Evolutionary conservation across 2,329 filamentous ascomycete species (phyloP).

Genomic region (Parascedosporium putredinis): DNA sequence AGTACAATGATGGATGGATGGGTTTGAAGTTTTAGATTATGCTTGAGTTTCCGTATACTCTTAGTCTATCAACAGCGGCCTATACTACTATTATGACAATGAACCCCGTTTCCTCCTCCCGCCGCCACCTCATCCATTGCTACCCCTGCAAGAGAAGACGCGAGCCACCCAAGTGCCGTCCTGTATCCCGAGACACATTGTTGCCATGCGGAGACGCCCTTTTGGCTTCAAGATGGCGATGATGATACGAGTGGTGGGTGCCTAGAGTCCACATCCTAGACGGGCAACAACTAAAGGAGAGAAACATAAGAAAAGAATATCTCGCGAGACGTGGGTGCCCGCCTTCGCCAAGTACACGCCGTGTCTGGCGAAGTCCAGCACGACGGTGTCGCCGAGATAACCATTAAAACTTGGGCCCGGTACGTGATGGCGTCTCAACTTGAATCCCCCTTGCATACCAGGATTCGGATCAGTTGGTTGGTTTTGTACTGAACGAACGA

Average conservation of each 20-base stretch:
- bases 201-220: no score
- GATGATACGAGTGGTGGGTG: no score
- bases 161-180: no score
- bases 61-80: neutral
- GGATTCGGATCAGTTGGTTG: no score
- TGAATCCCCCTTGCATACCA: neutral
- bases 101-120: neutral
- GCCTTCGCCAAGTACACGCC: neutral
- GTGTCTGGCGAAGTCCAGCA: neutral
- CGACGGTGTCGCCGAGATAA: neutral
- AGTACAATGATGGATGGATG: neutral
- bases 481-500: no score
- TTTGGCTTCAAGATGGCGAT: no score
- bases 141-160: neutral
- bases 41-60: slow-evolving; percentile 3
- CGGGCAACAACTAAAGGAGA: no score
- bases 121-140: neutral
- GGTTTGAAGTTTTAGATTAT: neutral
- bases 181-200: no score
- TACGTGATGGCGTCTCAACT: neutral
- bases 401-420: neutral
- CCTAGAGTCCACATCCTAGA: no score
- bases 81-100: slow-evolving; percentile 1
- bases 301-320: no score
- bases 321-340: no score